Evolutionary conservation across 2,329 filamentous ascomycete species (phyloP), one percentile per base, ranked within the genome.

Genomic region (Diaporthe eres): DNA sequence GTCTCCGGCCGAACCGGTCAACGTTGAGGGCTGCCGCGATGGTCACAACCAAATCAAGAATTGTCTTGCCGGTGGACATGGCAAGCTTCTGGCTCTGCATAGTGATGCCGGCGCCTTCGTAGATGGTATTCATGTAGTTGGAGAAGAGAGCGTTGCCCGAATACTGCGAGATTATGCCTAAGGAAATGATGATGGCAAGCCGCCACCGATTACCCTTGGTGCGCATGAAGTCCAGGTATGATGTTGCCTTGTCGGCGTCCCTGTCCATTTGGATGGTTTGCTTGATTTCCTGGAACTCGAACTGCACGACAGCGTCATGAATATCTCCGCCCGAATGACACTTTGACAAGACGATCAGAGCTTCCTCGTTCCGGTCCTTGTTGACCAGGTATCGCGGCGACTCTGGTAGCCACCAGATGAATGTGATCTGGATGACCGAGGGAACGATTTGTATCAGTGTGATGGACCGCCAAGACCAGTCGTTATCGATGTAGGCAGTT

Each of bases 391-490:
- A 77, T 12, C 76, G 65, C 9, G 76, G 76, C 12, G 76, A 77
- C 39, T 77, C 76, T 12, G 76, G 76, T 22, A 77, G 22, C 71
- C 75, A 77, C 74, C 76, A 76, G 44, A 77, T 77, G 31, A 76
- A 76, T 3, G 71, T 61, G 31, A 77, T 47, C 19, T 77, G 76
- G 19, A 76, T 67, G 17, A 92, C 77, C 0, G 90, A 92, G 0
- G 92, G 91, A 0, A 90, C 81, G 44, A 89, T 87, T 84, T 94
- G 92, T 17, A 94, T 85, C n/a, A 93, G 85, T 12, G 90, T 90
- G 70, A 93, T 91, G 51, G 90, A 90, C 68, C 92, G 87, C 92
- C 92, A 94, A 3, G 90, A 91, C 92, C 92, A 94, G 79, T 93
- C 86, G 77, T 83, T 88, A 12, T 84, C 80, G 75, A 93, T 89